phyloP scores from a whole-genome alignment of 2,329 filamentous ascomycete genomes.

The Zelopaecilomyces penicillatus region DNA sequence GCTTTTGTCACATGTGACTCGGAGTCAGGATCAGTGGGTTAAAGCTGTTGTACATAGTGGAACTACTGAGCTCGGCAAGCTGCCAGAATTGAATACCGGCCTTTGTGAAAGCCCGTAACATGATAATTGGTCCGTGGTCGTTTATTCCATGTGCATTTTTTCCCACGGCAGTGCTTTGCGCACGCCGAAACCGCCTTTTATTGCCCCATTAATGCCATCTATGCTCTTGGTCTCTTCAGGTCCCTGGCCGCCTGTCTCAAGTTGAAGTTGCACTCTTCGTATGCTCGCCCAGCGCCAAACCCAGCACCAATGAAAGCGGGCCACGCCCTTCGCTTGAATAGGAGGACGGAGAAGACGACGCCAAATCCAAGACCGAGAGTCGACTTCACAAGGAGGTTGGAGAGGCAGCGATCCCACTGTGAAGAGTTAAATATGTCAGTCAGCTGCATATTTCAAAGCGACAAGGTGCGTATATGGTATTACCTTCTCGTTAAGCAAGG shows the following conservation, averaged over 20 bases:
- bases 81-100: slow-evolving; percentile 7
- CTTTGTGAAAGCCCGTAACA: slow-evolving; percentile 3
- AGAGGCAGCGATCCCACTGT: slow-evolving; percentile 97
- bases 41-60: slow-evolving; percentile 26
- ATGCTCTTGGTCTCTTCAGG: slow-evolving; percentile 43
- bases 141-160: slow-evolving; percentile 11
- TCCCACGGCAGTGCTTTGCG: neutral
- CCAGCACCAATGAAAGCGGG: slow-evolving; percentile 91
- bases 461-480: slow-evolving; percentile 9
- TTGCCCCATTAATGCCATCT: slow-evolving; percentile 13
- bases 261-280: slow-evolving; percentile 93
- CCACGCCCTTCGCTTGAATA: slow-evolving; percentile 98
- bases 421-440: neutral
- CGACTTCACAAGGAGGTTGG: slow-evolving; percentile 94
- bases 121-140: slow-evolving; percentile 10
- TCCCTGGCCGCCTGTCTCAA: slow-evolving; percentile 54
- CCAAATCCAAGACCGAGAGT: slow-evolving; percentile 93
- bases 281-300: slow-evolving; percentile 92
- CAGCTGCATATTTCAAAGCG: neutral
- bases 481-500: slow-evolving; percentile 98
- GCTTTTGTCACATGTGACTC: slow-evolving; percentile 6
- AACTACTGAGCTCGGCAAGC: slow-evolving; percentile 19
- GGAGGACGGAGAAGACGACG: slow-evolving; percentile 93
- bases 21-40: slow-evolving; percentile 4
- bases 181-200: slow-evolving; percentile 12